These are phyloP conservation scores for Comarum palustre DNA, from an alignment of 306 rosid species.

Conservation along the genomic window DNA sequence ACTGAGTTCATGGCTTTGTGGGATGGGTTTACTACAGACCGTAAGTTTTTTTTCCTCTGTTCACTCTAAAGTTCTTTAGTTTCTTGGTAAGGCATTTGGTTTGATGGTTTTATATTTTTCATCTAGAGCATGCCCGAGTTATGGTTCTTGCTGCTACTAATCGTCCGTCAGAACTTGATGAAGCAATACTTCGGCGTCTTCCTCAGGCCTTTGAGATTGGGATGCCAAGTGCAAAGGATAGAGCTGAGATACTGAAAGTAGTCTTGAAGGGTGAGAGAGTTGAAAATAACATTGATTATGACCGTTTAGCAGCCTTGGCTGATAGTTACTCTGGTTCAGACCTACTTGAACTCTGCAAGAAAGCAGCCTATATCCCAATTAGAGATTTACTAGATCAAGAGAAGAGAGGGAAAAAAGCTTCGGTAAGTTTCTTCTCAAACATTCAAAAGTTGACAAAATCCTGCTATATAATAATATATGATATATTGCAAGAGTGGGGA, in stretches of 20 bases:
- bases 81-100: constrained; percentile 11
- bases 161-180: constrained; percentile 98
- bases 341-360: constrained; percentile 92
- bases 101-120: constrained; percentile 13
- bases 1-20: constrained; percentile 98
- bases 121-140: constrained; percentile 78
- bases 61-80: background rate
- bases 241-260: constrained; percentile 82
- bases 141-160: constrained; percentile 98
- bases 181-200: constrained; percentile 97
- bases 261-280: constrained; percentile 70
- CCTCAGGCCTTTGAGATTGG: constrained; percentile 98
- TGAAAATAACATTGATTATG: constrained; percentile 56
- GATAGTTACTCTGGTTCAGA: constrained; percentile 94
- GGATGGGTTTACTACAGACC: constrained; percentile 98
- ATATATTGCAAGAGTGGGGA: constrained; percentile 7
- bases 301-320: constrained; percentile 54
- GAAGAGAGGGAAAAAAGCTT: constrained; percentile 58
- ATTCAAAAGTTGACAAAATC: background rate
- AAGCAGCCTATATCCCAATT: constrained; percentile 88
- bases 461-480: background rate
- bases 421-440: constrained; percentile 47
- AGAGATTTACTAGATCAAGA: constrained; percentile 78
- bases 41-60: constrained; percentile 42
- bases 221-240: constrained; percentile 65